Percentiles rank a stretch among this genome's conserved stretches.
These are phyloP conservation scores for Pseudogymnoascus sp. DNA, from an alignment of 2,329 filamentous ascomycete genomes.

Conservation along the genomic window DNA sequence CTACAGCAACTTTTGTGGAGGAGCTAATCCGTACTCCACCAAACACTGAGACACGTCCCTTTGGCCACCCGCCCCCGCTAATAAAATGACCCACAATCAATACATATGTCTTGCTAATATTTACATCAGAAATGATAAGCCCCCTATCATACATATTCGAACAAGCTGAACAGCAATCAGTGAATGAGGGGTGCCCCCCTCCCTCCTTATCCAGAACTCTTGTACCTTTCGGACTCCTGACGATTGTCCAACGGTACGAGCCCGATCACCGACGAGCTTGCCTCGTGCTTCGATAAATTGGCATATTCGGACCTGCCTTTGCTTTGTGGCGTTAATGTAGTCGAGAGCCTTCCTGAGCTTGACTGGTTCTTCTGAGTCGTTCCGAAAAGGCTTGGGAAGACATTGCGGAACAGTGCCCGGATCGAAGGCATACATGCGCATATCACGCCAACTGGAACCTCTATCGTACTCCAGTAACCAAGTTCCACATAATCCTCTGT, in stretches of 20 bases:
- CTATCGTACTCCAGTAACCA: conserved; percentile 20
- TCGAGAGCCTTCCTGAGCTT: background rate
- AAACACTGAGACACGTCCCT: background rate
- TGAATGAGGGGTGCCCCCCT: background rate
- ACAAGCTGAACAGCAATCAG: background rate
- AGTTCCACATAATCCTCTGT: conserved; percentile 18
- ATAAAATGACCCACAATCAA: background rate
- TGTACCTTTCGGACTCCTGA: background rate
- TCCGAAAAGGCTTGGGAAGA: conserved; percentile 19
- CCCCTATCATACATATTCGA: background rate
- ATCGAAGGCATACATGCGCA: conserved; percentile 24
- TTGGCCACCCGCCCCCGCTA: background rate
- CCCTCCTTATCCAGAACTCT: background rate
- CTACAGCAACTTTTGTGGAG: background rate
- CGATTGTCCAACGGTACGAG: background rate
- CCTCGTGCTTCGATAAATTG: background rate
- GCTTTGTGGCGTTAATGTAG: background rate
- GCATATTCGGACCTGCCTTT: background rate
- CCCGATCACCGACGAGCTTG: background rate
- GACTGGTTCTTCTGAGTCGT: conserved; percentile 10
- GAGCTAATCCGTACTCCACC: background rate
- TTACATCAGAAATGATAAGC: conserved; percentile 7
- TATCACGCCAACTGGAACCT: conserved; percentile 23
- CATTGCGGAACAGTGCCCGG: conserved; percentile 17
- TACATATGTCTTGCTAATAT: background rate